Evolutionary conservation across 2,329 filamentous ascomycete genomes (phyloP), one percentile per base, ranked within the genome.

Genomic region (Thielaviopsis cerberus): DNA sequence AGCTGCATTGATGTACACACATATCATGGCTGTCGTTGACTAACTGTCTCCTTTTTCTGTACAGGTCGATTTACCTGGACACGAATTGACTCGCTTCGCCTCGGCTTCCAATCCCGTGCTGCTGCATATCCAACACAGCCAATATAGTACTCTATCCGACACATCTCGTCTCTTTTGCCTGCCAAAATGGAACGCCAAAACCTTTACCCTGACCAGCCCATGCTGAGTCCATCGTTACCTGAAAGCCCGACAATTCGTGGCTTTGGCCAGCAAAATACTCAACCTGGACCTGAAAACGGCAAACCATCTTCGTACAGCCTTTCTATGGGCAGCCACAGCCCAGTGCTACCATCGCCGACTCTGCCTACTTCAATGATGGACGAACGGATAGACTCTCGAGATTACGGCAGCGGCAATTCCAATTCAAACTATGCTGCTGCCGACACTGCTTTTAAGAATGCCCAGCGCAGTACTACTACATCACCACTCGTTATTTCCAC

Each of bases 141-240:
- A 45, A 37, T 51, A 54, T 24, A 7, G 7, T 41, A 4, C 34
- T 41, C 13, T 41, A 41, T 41, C 34, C 41, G 6, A 30, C 11
- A 30, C 11, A 30, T 48, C 20, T 48, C 4, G 20, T 7, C 8
- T 4, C 10, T 8, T 22, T 4, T 4, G 8, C 37, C 7, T 48
- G 4, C 41, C 41, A 48, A 20, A 22, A 48, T 48, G 41, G 58
- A 34, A 1, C 41, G 41, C 41, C 20, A 17, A 11, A 1, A 11
- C 17, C 20, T 62, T 3, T 62, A 67, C 65, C 66, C 62, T 57
- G 66, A 65, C 66, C 41, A 48, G 41, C 41, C 41, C 41, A 48
- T 48, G 41, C 41, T 48, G 41, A 48, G 41, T 22, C 41, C 41
- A 7, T 48, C 41, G 4, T 48, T 48, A 48, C 41, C 41, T 11